A percentile compares a stretch with the other conserved stretches of the same genome.
phyloP scores from a whole-genome alignment of 2,329 filamentous ascomycete genomes.

The Chaetomium globosum region DNA sequence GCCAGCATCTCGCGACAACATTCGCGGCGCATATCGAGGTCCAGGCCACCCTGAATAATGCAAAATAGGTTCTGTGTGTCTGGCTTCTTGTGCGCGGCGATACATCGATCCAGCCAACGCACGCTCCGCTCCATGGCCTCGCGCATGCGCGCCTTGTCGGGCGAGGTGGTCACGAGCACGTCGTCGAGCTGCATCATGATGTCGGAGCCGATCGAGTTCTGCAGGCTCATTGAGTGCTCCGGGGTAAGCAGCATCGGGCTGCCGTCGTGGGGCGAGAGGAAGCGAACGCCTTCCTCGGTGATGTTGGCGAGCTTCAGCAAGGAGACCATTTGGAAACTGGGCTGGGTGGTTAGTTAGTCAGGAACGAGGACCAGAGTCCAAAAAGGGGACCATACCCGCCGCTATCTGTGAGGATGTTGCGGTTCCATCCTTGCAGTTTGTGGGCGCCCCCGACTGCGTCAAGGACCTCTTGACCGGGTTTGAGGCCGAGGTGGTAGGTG shows the following conservation, averaged over 20 bases:
- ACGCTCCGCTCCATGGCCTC: constrained; percentile 95
- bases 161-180: constrained; percentile 93
- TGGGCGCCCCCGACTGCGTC: constrained; percentile 90
- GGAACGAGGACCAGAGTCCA: constrained; percentile 33
- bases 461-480: constrained; percentile 87
- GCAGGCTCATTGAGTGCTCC: constrained; percentile 92
- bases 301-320: constrained; percentile 89
- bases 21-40: constrained; percentile 79
- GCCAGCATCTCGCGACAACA: constrained; percentile 87
- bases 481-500: constrained; percentile 93
- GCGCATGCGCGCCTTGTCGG: constrained; percentile 81
- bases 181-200: constrained; percentile 99
- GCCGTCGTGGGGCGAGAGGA: constrained; percentile 94
- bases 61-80: constrained; percentile 91
- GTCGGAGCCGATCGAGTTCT: constrained; percentile 96
- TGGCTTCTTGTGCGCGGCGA: constrained; percentile 82
- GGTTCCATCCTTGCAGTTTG: constrained; percentile 89
- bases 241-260: constrained; percentile 95
- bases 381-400: constrained; percentile 58
- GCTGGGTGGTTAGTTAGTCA: constrained; percentile 21
- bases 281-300: constrained; percentile 93
- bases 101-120: constrained; percentile 94
- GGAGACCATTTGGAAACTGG: constrained; percentile 97
- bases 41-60: constrained; percentile 94
- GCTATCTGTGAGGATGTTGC: constrained; percentile 88